Conservation (phyloP, 345 rosid genomes). For the Schrenkiella parvula region DNA sequence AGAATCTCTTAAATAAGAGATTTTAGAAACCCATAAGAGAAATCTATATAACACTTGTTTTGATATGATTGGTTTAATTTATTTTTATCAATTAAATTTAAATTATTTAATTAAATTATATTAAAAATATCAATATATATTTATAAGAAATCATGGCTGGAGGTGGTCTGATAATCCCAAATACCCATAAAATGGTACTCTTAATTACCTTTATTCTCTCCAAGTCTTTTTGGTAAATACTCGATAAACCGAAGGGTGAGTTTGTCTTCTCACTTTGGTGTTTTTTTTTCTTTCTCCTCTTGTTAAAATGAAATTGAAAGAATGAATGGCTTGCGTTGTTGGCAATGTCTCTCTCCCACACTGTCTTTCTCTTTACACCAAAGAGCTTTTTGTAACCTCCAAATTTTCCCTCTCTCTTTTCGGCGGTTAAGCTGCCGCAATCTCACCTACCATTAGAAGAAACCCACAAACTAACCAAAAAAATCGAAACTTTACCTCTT, state of each 20-base stretch:
- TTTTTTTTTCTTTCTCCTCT: not conserved
- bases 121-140: too few relatives aligned
- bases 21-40: too few relatives aligned
- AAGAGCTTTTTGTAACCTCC: slow-evolving; percentile 16
- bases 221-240: not conserved
- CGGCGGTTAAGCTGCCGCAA: slow-evolving; percentile 81
- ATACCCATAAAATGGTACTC: not conserved
- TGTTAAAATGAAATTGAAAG: not conserved
- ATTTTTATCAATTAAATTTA: too few relatives aligned
- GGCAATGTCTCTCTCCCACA: slow-evolving; percentile 51
- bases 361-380: slow-evolving; percentile 5
- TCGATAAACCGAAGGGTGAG: slow-evolving; percentile 16
- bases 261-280: not conserved
- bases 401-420: slow-evolving; percentile 27
- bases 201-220: not conserved
- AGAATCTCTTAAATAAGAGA: too few relatives aligned
- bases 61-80: too few relatives aligned
- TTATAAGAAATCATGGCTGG: too few relatives aligned
- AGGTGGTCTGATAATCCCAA: too few relatives aligned
- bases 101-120: too few relatives aligned
- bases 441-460: slow-evolving; percentile 41
- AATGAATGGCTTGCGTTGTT: slow-evolving; percentile 68
- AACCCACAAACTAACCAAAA: not conserved
- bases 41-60: too few relatives aligned
- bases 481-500: not conserved